These are phyloP conservation scores for Adansonia madagascariensis DNA, from an alignment of 441 rosid species.

Conservation along the genomic window DNA sequence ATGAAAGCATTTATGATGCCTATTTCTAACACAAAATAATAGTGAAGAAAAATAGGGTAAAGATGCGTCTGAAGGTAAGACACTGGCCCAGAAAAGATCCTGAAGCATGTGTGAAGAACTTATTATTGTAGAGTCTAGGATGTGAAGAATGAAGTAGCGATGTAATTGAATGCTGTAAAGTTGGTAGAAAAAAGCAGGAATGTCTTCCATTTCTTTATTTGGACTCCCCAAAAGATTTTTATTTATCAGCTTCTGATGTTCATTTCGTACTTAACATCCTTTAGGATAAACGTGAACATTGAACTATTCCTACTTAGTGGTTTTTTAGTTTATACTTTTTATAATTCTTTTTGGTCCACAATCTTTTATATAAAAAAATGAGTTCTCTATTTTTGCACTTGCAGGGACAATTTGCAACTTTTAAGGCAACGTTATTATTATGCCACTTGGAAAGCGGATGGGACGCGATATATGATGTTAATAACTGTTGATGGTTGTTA, in stretches of 20 bases:
- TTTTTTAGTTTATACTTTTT: background rate
- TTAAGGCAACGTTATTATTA: slow-evolving; percentile 96
- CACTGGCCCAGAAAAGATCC: background rate
- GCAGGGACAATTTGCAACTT: slow-evolving; percentile 90
- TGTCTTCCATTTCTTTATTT: background rate
- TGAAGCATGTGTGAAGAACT: background rate
- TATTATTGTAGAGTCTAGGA: background rate
- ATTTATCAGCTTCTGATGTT: background rate
- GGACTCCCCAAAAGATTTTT: background rate
- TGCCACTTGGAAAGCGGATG: slow-evolving; percentile 99
- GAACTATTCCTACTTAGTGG: background rate
- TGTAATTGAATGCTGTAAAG: background rate
- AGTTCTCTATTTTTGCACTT: slow-evolving; percentile 29
- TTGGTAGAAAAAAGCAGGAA: background rate
- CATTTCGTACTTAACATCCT: background rate
- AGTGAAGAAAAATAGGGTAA: slow-evolving; percentile 4
- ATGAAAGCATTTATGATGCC: background rate
- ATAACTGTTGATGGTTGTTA: slow-evolving; percentile 90
- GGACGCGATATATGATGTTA: slow-evolving; percentile 98
- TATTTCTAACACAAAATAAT: background rate
- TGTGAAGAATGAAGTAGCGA: background rate
- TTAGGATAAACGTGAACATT: background rate
- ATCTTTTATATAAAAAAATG: background rate
- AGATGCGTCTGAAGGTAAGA: background rate
- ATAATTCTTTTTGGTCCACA: too few relatives aligned